Conservation (phyloP, 2,329 filamentous ascomycete genomes). For the Cercospora nicotianae region DNA sequence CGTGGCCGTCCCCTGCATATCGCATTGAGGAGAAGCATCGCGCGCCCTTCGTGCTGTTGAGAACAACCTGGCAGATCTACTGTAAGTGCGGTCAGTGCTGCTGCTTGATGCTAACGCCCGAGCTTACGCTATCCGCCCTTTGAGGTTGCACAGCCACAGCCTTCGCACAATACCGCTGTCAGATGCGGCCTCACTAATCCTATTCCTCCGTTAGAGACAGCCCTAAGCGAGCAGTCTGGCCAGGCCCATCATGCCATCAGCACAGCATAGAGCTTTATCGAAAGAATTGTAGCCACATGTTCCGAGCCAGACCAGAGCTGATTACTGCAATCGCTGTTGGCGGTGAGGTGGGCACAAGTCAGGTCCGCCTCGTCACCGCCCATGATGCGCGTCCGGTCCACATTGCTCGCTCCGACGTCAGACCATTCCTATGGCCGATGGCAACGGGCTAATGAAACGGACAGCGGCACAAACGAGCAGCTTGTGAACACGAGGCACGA, state of each 20-base stretch:
- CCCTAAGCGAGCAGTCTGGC: constrained; percentile 4
- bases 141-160: neutral
- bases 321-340: constrained; percentile 8
- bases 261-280: neutral
- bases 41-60: neutral
- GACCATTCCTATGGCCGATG: neutral
- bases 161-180: neutral
- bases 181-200: neutral
- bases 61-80: neutral
- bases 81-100: neutral
- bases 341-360: neutral
- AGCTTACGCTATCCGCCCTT: neutral
- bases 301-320: constrained; percentile 4
- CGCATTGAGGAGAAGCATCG: neutral
- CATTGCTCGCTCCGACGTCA: neutral
- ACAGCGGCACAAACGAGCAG: neutral
- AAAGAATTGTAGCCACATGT: neutral
- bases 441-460: neutral
- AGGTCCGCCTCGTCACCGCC: neutral
- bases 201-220: neutral
- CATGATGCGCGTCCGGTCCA: neutral
- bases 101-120: neutral
- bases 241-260: neutral
- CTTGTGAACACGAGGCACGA: neutral
- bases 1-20: neutral